Conservation (phyloP, 805 yeast species). For the Sugiyamaella boreocaroliniensis region DNA sequence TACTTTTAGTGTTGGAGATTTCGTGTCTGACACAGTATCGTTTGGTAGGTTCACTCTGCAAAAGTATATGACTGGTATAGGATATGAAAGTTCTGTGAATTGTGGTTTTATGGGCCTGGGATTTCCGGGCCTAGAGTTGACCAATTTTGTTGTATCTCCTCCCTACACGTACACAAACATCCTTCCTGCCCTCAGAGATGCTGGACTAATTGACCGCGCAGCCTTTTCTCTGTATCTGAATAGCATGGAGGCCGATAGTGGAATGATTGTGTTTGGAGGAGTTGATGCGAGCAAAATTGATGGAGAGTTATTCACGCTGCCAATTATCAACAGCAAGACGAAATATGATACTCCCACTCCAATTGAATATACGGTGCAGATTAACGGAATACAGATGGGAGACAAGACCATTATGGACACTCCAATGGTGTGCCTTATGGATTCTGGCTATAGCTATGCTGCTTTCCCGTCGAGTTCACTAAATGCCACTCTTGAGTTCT, state of each 20-base stretch:
- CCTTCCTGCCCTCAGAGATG: constrained; percentile 50
- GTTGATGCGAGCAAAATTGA: constrained; percentile 37
- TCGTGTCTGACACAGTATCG: constrained; percentile 56
- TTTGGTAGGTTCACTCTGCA: constrained; percentile 46
- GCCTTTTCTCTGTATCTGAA: constrained; percentile 46
- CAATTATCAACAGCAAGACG: constrained; percentile 22
- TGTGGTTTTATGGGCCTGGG: constrained; percentile 46
- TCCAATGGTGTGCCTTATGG: constrained; percentile 39
- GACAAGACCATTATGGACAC: neutral
- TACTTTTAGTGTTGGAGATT: constrained; percentile 39
- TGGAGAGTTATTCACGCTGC: constrained; percentile 33
- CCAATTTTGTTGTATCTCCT: constrained; percentile 1
- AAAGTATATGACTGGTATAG: constrained; percentile 66
- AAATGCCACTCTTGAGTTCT: constrained; percentile 1
- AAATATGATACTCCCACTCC: constrained; percentile 9
- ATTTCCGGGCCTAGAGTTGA: constrained; percentile 22
- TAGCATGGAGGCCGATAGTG: constrained; percentile 27
- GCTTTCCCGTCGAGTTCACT: constrained; percentile 36
- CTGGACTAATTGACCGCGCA: constrained; percentile 36
- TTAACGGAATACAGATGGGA: constrained; percentile 15
- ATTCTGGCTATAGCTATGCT: constrained; percentile 47
- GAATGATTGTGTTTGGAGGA: constrained; percentile 41
- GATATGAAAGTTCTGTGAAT: constrained; percentile 53
- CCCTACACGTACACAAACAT: constrained; percentile 47
- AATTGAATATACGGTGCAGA: constrained; percentile 17